Conservation (phyloP, 1,284 basidiomycete species). For the Trichosporon ovoides region DNA sequence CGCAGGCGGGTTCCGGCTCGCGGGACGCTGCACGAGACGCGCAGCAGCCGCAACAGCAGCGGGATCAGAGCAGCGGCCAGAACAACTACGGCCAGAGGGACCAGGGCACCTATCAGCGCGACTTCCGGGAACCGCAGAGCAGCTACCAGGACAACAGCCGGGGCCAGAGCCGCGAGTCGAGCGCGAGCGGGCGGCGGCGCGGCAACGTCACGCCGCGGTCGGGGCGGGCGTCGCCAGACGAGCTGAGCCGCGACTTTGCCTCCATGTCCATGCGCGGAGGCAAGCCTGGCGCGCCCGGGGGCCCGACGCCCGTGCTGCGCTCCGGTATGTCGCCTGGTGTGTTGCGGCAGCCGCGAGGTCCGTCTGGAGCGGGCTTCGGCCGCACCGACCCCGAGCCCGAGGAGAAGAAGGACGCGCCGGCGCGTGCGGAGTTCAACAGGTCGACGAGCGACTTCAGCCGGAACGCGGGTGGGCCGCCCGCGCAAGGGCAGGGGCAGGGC, state of each 20-base stretch:
- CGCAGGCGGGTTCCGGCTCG: background rate
- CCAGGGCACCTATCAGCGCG: background rate
- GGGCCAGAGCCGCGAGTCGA: constrained; percentile 3
- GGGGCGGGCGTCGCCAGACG: background rate
- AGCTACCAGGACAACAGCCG: background rate
- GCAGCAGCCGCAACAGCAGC: background rate
- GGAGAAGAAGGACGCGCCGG: background rate
- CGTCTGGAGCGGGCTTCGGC: background rate
- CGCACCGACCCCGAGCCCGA: background rate
- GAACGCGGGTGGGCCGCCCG: background rate
- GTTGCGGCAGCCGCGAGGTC: constrained; percentile 19
- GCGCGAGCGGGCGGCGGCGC: background rate
- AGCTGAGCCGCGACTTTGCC: background rate
- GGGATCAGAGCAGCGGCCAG: background rate
- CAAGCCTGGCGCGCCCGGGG: background rate
- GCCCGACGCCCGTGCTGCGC: constrained; percentile 1
- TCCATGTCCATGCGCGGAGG: background rate
- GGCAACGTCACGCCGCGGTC: background rate
- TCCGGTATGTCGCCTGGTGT: constrained; percentile 11
- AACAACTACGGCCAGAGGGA: no score
- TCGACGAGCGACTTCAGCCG: background rate
- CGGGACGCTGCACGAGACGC: background rate
- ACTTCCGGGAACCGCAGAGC: background rate
- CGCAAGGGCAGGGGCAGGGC: background rate
- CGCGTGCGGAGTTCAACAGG: background rate